Conservation (phyloP, 257 asterid species). For the Leptodermis oblonga region DNA sequence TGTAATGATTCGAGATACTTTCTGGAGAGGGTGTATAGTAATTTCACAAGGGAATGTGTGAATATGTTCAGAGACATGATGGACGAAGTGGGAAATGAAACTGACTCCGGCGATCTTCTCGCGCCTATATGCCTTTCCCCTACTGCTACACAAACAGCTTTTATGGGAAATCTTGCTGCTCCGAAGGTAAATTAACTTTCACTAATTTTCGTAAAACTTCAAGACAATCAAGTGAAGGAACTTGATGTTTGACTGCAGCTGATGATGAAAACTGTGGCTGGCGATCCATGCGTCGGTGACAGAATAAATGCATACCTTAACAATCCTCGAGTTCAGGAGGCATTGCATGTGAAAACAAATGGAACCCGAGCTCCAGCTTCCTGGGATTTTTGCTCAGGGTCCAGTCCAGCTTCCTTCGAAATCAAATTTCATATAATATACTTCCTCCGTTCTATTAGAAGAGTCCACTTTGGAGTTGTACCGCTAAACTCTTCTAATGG, state of each 20-base stretch:
- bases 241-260: slow-evolving; percentile 11
- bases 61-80: neutral
- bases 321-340: slow-evolving; percentile 25
- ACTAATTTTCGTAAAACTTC: neutral
- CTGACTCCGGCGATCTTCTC: slow-evolving; percentile 14
- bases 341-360: slow-evolving; percentile 24
- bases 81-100: slow-evolving; percentile 20
- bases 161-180: slow-evolving; percentile 5
- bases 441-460: no score
- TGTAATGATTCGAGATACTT: slow-evolving; percentile 21
- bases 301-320: slow-evolving; percentile 12
- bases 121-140: slow-evolving; percentile 16
- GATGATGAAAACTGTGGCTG: neutral
- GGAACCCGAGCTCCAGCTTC: slow-evolving; percentile 9
- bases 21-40: slow-evolving; percentile 1
- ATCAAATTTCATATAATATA: no score
- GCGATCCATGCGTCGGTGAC: slow-evolving; percentile 21
- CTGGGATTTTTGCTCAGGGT: slow-evolving; percentile 26
- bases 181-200: slow-evolving; percentile 4
- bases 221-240: neutral
- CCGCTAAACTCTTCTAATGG: no score
- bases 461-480: no score
- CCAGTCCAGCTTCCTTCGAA: no score
- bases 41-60: slow-evolving; percentile 11
- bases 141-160: slow-evolving; percentile 8